phyloP scores from a whole-genome alignment of 306 rosid species.

The Vicia villosa region DNA sequence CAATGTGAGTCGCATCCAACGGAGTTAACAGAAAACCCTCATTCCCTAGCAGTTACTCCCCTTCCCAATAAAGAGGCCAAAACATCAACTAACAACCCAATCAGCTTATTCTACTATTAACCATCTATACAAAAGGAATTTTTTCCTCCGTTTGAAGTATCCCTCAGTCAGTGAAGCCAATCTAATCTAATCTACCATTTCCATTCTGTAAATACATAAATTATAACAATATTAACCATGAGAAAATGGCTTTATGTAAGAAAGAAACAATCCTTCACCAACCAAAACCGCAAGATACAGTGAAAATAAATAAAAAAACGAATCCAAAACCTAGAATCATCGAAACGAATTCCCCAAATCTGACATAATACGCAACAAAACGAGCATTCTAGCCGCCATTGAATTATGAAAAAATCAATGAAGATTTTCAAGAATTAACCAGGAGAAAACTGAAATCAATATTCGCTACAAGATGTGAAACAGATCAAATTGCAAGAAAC shows the following conservation, averaged over 20 bases:
- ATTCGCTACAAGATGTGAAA: slow-evolving; percentile 3
- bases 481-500: slow-evolving; percentile 37
- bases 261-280: slow-evolving; percentile 28
- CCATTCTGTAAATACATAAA: slow-evolving; percentile 25
- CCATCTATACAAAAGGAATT: background rate
- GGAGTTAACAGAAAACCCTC: background rate
- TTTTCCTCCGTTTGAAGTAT: background rate
- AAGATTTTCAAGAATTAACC: slow-evolving; percentile 5
- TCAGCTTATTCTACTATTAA: background rate
- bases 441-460: background rate
- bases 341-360: slow-evolving; percentile 15
- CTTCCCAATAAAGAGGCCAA: background rate
- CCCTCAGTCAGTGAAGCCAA: slow-evolving; percentile 5
- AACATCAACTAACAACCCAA: background rate
- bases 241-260: background rate
- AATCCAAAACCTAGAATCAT: slow-evolving; percentile 12
- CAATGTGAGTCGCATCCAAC: background rate
- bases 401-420: background rate
- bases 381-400: background rate
- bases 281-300: background rate
- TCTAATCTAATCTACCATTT: slow-evolving; percentile 10
- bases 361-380: slow-evolving; percentile 8
- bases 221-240: background rate
- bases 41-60: background rate
- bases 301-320: background rate